phyloP scores from a whole-genome alignment of 2,329 filamentous ascomycete genomes.

The Colletotrichum agaves region DNA sequence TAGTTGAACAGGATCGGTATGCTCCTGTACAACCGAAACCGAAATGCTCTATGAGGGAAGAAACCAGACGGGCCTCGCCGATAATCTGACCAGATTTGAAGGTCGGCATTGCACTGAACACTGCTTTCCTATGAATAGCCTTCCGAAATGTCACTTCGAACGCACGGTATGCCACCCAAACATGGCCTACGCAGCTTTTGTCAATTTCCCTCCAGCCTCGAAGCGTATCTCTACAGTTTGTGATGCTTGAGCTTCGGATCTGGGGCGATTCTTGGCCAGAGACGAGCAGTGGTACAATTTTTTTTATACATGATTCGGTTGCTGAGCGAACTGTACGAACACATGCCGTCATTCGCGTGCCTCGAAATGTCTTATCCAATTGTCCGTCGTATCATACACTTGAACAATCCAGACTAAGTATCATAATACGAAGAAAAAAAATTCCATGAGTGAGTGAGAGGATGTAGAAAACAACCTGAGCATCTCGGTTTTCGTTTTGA shows the following conservation, averaged over 20 bases:
- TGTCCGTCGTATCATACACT: conserved; percentile 29
- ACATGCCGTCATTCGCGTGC: background rate
- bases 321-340: background rate
- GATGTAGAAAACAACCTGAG: conserved; percentile 3
- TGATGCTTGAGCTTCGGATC: background rate
- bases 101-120: conserved; percentile 4
- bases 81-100: background rate
- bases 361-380: background rate
- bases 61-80: background rate
- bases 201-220: conserved; percentile 5
- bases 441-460: conserved; percentile 16
- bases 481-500: conserved; percentile 14
- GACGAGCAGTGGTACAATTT: background rate
- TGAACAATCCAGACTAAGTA: conserved; percentile 34
- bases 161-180: background rate
- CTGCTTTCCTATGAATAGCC: background rate
- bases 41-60: background rate
- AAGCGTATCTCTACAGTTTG: background rate
- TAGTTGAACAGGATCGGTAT: background rate
- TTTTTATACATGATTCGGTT: background rate
- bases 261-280: background rate
- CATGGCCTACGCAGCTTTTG: conserved; percentile 1
- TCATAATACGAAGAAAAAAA: conserved; percentile 25
- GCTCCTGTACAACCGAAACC: background rate
- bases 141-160: background rate